Evolutionary conservation across 2,329 filamentous ascomycete species (phyloP).

Genomic region (Cladosporium halotolerans): DNA sequence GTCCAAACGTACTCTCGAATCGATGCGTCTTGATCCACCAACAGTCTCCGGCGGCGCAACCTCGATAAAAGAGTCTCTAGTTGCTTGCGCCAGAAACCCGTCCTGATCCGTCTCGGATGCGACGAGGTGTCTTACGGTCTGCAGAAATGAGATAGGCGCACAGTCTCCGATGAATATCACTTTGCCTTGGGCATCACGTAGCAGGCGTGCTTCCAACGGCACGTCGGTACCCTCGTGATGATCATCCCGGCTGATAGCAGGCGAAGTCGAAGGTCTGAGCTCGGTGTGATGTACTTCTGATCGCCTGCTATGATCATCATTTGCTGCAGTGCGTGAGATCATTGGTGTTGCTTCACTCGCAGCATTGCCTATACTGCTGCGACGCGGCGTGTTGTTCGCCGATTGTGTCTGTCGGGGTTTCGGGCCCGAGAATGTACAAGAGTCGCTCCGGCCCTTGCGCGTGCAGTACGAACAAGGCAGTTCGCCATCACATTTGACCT

Average conservation of each 20-base stretch:
- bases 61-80: conserved; percentile 21
- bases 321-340: background rate
- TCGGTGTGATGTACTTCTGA: conserved; percentile 8
- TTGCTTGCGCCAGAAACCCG: conserved; percentile 17
- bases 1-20: conserved; percentile 29
- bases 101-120: conserved; percentile 39
- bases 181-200: conserved; percentile 48
- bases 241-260: conserved; percentile 16
- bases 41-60: conserved; percentile 13
- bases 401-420: conserved; percentile 32
- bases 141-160: conserved; percentile 47
- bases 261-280: conserved; percentile 15
- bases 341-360: background rate
- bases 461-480: conserved; percentile 47
- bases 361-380: background rate
- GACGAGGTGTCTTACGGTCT: conserved; percentile 47
- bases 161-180: conserved; percentile 51
- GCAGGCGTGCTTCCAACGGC: conserved; percentile 40
- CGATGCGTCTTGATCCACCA: conserved; percentile 24
- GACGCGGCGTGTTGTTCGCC: conserved; percentile 25
- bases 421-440: conserved; percentile 36
- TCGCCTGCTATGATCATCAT: background rate
- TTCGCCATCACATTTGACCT: conserved; percentile 48
- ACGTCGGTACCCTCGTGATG: conserved; percentile 37
- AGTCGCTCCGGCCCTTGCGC: conserved; percentile 35